Evolutionary conservation across 495 filamentous ascomycete genomes (phyloP), one percentile per base, ranked within the genome.

Genomic region (Pyrenula aspistea): DNA sequence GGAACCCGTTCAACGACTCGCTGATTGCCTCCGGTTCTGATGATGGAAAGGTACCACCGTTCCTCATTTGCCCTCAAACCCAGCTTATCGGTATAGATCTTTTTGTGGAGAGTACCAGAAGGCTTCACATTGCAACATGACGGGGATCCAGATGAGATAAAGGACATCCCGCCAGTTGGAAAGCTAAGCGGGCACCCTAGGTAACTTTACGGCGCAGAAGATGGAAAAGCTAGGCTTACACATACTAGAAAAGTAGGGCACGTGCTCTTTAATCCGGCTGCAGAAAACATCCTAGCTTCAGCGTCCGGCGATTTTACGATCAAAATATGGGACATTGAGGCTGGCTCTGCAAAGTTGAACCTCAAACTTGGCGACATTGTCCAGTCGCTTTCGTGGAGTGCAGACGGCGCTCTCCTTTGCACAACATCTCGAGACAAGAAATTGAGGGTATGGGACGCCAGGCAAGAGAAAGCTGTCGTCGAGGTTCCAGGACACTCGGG

Each of bases 351-450:
- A 1, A 80, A 80, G 60, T 73, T 91, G 48, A 83, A 83, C 1
- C 77, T 97, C 36, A 90, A 87, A 63, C 84, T 96, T 69, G 81
- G 78, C 42, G 93, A 97, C 58, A 89, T 96, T 60, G 87, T 97
- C 19, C 93, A 97, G 70, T 93, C 88, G 53, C 78, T 96, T 63
- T 95, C 91, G 21, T 98, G 93, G 93, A 96, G 85, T 69, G 89
- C 89, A 62, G 89, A 91, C 61, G 93, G 93, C 51, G 83, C 87
- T 25, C 75, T 95, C 64, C 73, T 98, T 56, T 91, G 88, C 49
- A 98, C 93, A 1, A 97, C 93, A 12, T 96, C 89, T 24, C 83
- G 94, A 52, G 94, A 97, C 79, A 98, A 98, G 83, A 97, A 95
- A 77, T 79, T 98, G 55, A 83, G 94, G 24, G 82, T 97, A 59